Evolutionary conservation across 768 basidiomycete species (phyloP).

Genomic region (Leccinum boreale): DNA sequence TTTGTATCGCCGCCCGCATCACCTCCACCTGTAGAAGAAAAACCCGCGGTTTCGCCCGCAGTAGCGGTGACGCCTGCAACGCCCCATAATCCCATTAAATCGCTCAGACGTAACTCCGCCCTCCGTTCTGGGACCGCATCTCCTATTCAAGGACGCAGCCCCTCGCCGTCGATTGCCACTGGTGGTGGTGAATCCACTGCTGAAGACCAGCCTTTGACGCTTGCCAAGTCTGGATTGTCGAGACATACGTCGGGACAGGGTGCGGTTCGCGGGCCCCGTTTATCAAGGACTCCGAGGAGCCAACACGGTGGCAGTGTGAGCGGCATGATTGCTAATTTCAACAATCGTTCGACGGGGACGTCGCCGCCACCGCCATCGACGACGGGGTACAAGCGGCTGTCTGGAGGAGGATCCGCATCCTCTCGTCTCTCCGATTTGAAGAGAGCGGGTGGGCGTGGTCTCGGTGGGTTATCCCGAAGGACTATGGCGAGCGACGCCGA

Average conservation of each 20-base stretch:
- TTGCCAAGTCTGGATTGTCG: slow-evolving; percentile 34
- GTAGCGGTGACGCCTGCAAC: slow-evolving; percentile 43
- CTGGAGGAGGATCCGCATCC: slow-evolving; percentile 28
- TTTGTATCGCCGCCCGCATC: slow-evolving; percentile 23
- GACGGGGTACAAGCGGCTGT: slow-evolving; percentile 41
- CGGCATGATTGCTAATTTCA: slow-evolving; percentile 55
- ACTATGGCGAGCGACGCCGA: slow-evolving; percentile 86
- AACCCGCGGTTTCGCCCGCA: slow-evolving; percentile 26
- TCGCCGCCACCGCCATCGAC: slow-evolving; percentile 37
- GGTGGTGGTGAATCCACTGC: slow-evolving; percentile 25
- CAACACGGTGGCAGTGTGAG: slow-evolving; percentile 45
- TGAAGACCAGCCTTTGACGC: slow-evolving; percentile 35
- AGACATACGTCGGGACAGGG: slow-evolving; percentile 46
- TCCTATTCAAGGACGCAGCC: slow-evolving; percentile 37
- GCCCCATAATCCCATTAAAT: slow-evolving; percentile 51
- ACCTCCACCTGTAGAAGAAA: slow-evolving; percentile 24
- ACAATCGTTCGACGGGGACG: slow-evolving; percentile 41
- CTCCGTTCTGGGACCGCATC: slow-evolving; percentile 35
- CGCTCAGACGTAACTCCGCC: slow-evolving; percentile 33
- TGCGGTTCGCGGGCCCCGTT: slow-evolving; percentile 47
- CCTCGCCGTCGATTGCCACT: slow-evolving; percentile 38
- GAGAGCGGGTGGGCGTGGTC: slow-evolving; percentile 45
- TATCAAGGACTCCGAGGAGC: slow-evolving; percentile 46
- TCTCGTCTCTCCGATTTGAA: slow-evolving; percentile 18
- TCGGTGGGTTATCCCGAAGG: slow-evolving; percentile 59